Percentiles rank a stretch among this genome's conserved stretches.
phyloP scores from a whole-genome alignment of 2,329 filamentous ascomycete genomes.

The Exophiala calicioides region DNA sequence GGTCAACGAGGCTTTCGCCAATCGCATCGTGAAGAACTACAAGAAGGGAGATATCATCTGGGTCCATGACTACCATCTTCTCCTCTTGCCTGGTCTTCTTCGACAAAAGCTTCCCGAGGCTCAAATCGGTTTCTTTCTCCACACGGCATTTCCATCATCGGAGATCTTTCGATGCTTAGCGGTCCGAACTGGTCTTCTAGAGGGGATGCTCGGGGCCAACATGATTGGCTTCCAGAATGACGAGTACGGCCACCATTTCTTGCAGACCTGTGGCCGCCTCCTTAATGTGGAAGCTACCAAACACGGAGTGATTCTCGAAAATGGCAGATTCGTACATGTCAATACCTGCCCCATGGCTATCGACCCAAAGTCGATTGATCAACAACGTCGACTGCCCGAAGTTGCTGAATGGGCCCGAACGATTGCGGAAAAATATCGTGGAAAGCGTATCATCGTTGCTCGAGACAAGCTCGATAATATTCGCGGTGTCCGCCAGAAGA shows the following conservation, averaged over 20 bases:
- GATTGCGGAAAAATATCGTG: slow-evolving; percentile 80
- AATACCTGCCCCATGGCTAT: slow-evolving; percentile 85
- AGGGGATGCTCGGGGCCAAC: slow-evolving; percentile 91
- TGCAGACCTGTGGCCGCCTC: slow-evolving; percentile 91
- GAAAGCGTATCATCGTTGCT: slow-evolving; percentile 87
- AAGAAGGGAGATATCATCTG: slow-evolving; percentile 91
- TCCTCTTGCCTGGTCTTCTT: slow-evolving; percentile 85
- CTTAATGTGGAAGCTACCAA: slow-evolving; percentile 86
- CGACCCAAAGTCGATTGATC: slow-evolving; percentile 73
- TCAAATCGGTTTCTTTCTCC: slow-evolving; percentile 93
- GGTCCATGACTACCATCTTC: slow-evolving; percentile 93
- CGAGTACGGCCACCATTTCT: slow-evolving; percentile 90
- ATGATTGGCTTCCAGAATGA: slow-evolving; percentile 90
- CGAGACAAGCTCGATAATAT: slow-evolving; percentile 93
- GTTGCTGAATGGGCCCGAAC: slow-evolving; percentile 77
- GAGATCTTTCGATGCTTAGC: slow-evolving; percentile 93
- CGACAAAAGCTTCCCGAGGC: slow-evolving; percentile 83
- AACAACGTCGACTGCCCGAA: slow-evolving; percentile 69
- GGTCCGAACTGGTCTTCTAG: slow-evolving; percentile 79
- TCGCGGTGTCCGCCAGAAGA: slow-evolving; percentile 88
- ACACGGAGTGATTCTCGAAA: slow-evolving; percentile 85
- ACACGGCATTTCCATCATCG: slow-evolving; percentile 92
- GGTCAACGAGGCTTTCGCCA: slow-evolving; percentile 89
- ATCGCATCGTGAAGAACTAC: slow-evolving; percentile 87
- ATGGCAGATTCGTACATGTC: slow-evolving; percentile 83